phyloP scores from a whole-genome alignment of 106 monocot genomes.

The Apostasia ramifera region DNA sequence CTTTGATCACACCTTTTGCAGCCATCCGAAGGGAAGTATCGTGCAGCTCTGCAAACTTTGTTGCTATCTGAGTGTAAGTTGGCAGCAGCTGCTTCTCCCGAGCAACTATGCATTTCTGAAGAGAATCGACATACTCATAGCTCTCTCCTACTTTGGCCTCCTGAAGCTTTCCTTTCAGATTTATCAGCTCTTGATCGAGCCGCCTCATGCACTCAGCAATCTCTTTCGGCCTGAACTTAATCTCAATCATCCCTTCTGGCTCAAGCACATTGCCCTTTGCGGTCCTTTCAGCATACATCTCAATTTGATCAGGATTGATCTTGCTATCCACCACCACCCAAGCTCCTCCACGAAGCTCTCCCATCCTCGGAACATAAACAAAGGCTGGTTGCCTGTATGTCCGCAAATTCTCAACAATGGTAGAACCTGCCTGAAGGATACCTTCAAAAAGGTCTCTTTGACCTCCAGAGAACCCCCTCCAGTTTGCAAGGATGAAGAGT shows the following conservation, averaged over 20 bases:
- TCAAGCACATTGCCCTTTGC: constrained; percentile 97
- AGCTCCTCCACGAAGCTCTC: constrained; percentile 94
- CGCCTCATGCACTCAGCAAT: constrained; percentile 85
- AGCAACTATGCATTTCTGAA: constrained; percentile 38
- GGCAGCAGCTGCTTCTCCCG: constrained; percentile 78
- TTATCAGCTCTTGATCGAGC: constrained; percentile 59
- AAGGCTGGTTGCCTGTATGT: constrained; percentile 93
- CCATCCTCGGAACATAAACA: constrained; percentile 91
- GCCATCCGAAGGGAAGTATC: constrained; percentile 87
- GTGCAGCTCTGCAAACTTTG: constrained; percentile 87
- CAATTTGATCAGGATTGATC: constrained; percentile 94
- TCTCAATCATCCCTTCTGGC: constrained; percentile 97
- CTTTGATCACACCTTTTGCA: constrained; percentile 68
- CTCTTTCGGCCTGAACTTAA: constrained; percentile 86
- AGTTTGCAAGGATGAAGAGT: constrained; percentile 92
- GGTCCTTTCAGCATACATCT: constrained; percentile 91
- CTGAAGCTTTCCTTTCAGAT: constrained; percentile 45
- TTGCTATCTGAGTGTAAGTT: constrained; percentile 85
- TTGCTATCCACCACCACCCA: constrained; percentile 99
- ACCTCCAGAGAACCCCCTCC: constrained; percentile 98
- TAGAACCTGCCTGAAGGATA: constrained; percentile 95
- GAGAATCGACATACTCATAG: constrained; percentile 26
- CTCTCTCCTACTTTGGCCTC: constrained; percentile 26
- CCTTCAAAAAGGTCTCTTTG: constrained; percentile 99
- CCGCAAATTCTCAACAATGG: constrained; percentile 89